Evolutionary conservation across 192 early-diverging fungal genomes (phyloP), one percentile per base, ranked within the genome.

Genomic region (Dissophora globulifera): DNA sequence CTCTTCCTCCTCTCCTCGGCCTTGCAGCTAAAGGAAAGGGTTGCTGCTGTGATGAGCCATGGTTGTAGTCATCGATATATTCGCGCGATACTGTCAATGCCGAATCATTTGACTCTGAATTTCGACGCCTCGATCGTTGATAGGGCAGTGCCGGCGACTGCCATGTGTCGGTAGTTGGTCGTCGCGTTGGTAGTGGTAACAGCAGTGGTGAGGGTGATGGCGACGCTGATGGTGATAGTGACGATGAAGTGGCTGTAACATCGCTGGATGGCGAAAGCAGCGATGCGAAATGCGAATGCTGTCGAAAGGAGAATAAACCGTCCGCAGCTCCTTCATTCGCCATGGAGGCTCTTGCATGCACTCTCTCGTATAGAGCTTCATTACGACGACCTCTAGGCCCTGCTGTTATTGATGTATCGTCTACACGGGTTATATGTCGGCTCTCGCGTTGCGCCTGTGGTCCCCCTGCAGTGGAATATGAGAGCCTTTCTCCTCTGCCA

Each of bases 21-120:
- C 52, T 35, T 35, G 30, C 12, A 10, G 11, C 16, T 25, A 32
- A 54, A 54, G 19, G 30, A 35, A 19, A 4, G 33, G 30, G 52
- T 32, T 52, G 50, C 29, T 35, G 15, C 43, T 5, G n/a, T n/a
- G 43, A 45, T 45, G 17, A 17, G 4, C 43, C 43, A 45, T 4
- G 43, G n/a, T n/a, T n/a, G n/a, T 9, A n/a, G 49, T 26, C 49
- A 27, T 7, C 12, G 35, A 11, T n/a, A n/a, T n/a, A n/a, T n/a
- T n/a, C 23, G 22, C 33, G 15, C 16, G 25, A 20, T 3, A 29
- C 3, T 10, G 43, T 58, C 57, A 58, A 58, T 46, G 57, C 57
- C 57, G 57, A 58, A 45, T 58, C 13, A 58, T 46, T 58, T 47
- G 27, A n/a, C n/a, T n/a, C n/a, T n/a, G n/a, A n/a, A n/a, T n/a